phyloP scores from a whole-genome alignment of 2,329 filamentous ascomycete species.

The Rachicladosporium sp. region DNA sequence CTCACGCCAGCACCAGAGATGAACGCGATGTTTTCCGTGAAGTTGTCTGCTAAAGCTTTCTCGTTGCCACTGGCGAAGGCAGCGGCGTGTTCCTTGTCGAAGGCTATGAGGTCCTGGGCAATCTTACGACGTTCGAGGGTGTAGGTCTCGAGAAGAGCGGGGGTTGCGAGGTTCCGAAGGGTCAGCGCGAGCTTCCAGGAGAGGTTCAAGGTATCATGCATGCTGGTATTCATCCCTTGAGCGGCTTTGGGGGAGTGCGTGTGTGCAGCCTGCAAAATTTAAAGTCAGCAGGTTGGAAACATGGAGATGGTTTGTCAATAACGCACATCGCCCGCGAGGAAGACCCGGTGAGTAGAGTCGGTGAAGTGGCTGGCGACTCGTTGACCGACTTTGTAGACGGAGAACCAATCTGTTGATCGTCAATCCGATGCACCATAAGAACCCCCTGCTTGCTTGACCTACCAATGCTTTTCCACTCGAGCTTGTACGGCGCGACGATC shows the following conservation, averaged over 20 bases:
- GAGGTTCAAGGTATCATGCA: slow-evolving; percentile 33
- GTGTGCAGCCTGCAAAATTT: slow-evolving; percentile 23
- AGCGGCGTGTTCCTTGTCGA: slow-evolving; percentile 37
- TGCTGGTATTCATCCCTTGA: slow-evolving; percentile 34
- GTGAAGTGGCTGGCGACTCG: slow-evolving; percentile 35
- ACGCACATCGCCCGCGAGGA: slow-evolving; percentile 37
- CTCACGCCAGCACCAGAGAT: slow-evolving; percentile 61
- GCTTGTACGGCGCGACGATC: slow-evolving; percentile 33
- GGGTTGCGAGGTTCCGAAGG: slow-evolving; percentile 26
- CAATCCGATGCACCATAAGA: background rate
- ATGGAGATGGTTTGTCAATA: background rate
- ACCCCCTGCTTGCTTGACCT: slow-evolving; percentile 4
- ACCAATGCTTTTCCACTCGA: slow-evolving; percentile 33
- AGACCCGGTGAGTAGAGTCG: slow-evolving; percentile 30
- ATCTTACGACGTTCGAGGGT: slow-evolving; percentile 31
- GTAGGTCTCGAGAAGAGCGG: slow-evolving; percentile 27
- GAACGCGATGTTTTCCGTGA: slow-evolving; percentile 58
- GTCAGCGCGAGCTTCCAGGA: slow-evolving; percentile 34
- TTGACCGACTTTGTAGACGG: slow-evolving; percentile 39
- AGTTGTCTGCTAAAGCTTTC: slow-evolving; percentile 53
- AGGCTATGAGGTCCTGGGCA: slow-evolving; percentile 32
- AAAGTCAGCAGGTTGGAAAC: background rate
- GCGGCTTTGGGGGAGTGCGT: slow-evolving; percentile 32
- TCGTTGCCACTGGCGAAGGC: slow-evolving; percentile 49
- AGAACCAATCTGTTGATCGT: slow-evolving; percentile 34